Conservation (phyloP, 192 early-diverging fungal genomes). For the Coemansia interrupta region DNA sequence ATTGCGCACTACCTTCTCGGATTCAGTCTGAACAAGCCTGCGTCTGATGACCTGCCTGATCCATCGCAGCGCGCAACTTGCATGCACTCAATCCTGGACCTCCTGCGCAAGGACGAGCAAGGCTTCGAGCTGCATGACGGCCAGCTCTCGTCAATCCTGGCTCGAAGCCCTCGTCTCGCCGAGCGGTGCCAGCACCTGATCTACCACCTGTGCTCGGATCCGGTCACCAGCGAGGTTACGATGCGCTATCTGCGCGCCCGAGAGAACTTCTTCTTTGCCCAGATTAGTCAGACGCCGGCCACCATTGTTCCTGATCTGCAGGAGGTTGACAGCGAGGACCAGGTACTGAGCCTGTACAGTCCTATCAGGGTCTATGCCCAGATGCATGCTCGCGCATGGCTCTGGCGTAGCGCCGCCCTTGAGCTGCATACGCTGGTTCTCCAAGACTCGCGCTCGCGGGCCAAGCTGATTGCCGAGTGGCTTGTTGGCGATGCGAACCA, state of each 20-base stretch:
- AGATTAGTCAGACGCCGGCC: conserved; percentile 48
- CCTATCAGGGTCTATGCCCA: conserved; percentile 45
- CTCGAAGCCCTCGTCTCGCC: conserved; percentile 70
- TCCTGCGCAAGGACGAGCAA: conserved; percentile 54
- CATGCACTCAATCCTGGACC: conserved; percentile 63
- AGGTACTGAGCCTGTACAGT: conserved; percentile 12
- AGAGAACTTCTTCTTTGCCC: conserved; percentile 73
- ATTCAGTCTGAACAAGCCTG: conserved; percentile 57
- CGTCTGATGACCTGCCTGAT: conserved; percentile 41
- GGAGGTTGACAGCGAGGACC: conserved; percentile 9
- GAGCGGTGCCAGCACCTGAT: conserved; percentile 89
- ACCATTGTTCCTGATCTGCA: conserved; percentile 26
- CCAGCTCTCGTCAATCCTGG: conserved; percentile 51
- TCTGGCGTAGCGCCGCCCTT: conserved; percentile 79
- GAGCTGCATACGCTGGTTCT: conserved; percentile 75
- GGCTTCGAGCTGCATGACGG: conserved; percentile 22
- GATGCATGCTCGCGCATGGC: conserved; percentile 86
- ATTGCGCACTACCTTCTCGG: conserved; percentile 91
- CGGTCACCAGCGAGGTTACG: conserved; percentile 63
- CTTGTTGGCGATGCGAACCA: conserved; percentile 39
- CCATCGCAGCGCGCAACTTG: conserved; percentile 52
- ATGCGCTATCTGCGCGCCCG: conserved; percentile 76
- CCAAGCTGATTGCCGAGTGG: conserved; percentile 47
- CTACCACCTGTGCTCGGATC: conserved; percentile 72
- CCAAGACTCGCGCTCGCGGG: conserved; percentile 43